Percentiles rank a stretch among this genome's conserved stretches.
phyloP scores from a whole-genome alignment of 495 filamentous ascomycete species.

The Penicillium coffeae region DNA sequence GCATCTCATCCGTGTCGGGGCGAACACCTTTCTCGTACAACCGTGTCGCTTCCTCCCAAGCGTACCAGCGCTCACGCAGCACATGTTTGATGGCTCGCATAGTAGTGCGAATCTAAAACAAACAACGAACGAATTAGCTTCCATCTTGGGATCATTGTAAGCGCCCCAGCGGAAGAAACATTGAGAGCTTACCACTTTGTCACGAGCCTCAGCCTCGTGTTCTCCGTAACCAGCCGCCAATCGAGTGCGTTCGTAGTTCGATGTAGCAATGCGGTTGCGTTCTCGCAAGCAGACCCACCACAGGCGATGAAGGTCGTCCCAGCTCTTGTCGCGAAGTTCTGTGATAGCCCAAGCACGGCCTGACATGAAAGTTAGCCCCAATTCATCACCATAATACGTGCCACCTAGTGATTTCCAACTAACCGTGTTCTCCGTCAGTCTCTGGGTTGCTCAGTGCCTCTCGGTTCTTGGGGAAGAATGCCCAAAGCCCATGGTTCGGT shows the following conservation, averaged over 20 bases:
- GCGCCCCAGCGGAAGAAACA: not conserved
- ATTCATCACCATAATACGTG: not conserved
- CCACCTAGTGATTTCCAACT: slow-evolving; percentile 7
- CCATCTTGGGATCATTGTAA: not conserved
- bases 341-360: slow-evolving; percentile 81
- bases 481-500: slow-evolving; percentile 85
- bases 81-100: slow-evolving; percentile 76
- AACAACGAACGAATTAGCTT: slow-evolving; percentile 12
- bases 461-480: slow-evolving; percentile 72
- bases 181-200: slow-evolving; percentile 54
- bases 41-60: slow-evolving; percentile 78
- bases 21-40: slow-evolving; percentile 58
- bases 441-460: slow-evolving; percentile 63
- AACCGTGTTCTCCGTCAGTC: slow-evolving; percentile 64
- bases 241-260: slow-evolving; percentile 59
- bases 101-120: slow-evolving; percentile 60
- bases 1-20: slow-evolving; percentile 12
- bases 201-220: slow-evolving; percentile 55
- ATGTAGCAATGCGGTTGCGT: slow-evolving; percentile 83
- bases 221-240: slow-evolving; percentile 65
- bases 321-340: slow-evolving; percentile 83
- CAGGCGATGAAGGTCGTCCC: slow-evolving; percentile 86
- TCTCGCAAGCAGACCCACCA: slow-evolving; percentile 97
- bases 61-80: slow-evolving; percentile 83
- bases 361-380: slow-evolving; percentile 19